Conservation (phyloP, 345 rosid genomes). For the Lagerstroemia speciosa region DNA sequence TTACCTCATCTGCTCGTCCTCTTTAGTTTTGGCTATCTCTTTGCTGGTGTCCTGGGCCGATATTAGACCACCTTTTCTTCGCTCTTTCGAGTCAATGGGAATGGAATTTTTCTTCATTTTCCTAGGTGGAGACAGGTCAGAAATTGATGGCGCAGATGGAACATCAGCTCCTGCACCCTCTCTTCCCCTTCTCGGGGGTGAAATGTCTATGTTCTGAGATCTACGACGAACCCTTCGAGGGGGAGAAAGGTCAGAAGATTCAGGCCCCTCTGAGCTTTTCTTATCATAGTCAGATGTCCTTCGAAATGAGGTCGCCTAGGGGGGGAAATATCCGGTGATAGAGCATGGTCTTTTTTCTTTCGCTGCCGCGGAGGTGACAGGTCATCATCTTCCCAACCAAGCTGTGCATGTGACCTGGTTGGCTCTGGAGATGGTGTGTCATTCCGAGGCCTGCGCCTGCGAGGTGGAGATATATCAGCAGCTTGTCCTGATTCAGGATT, state of each 20-base stretch:
- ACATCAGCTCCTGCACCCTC: slow-evolving; percentile 14
- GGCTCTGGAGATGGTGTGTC: slow-evolving; percentile 53
- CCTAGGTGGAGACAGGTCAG: slow-evolving; percentile 55
- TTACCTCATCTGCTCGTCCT: slow-evolving; percentile 52
- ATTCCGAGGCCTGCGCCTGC: slow-evolving; percentile 31
- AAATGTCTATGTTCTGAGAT: slow-evolving; percentile 36
- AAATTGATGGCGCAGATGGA: slow-evolving; percentile 14
- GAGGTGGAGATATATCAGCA: slow-evolving; percentile 62
- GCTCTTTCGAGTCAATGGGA: slow-evolving; percentile 29
- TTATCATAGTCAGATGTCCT: neutral
- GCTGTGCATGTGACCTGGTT: slow-evolving; percentile 8
- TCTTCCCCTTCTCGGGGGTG: slow-evolving; percentile 39
- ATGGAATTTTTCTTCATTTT: slow-evolving; percentile 33
- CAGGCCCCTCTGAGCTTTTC: neutral
- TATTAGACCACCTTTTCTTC: slow-evolving; percentile 54
- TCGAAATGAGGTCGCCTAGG: slow-evolving; percentile 15
- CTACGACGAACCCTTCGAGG: slow-evolving; percentile 9
- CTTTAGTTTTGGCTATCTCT: slow-evolving; percentile 53
- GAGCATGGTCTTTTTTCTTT: neutral
- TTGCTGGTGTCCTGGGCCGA: slow-evolving; percentile 51
- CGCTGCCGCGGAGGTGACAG: slow-evolving; percentile 25
- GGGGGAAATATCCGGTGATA: slow-evolving; percentile 13
- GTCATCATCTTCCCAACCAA: slow-evolving; percentile 32
- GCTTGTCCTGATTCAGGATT: slow-evolving; percentile 23
- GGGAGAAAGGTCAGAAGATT: slow-evolving; percentile 7